These are phyloP conservation scores for Aspergillus neotritici DNA, from an alignment of 2,329 filamentous ascomycete species.

Conservation along the genomic window DNA sequence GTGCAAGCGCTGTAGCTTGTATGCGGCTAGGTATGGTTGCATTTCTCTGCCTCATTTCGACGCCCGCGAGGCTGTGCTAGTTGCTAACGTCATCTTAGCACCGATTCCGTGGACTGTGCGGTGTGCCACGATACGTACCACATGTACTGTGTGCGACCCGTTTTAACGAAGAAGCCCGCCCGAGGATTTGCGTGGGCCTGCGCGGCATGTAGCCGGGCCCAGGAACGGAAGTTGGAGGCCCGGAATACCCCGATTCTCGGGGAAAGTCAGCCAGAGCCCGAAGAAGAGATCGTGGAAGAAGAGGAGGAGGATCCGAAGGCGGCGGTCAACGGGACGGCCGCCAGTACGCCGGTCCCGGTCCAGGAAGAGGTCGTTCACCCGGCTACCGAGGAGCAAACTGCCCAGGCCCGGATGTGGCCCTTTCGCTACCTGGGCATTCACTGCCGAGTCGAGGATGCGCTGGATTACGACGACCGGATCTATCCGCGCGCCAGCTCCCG, in stretches of 20 bases:
- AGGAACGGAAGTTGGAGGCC: slow-evolving; percentile 86
- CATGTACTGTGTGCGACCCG: slow-evolving; percentile 94
- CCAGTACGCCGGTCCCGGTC: slow-evolving; percentile 58
- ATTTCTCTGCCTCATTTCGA: background rate
- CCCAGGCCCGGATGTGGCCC: slow-evolving; percentile 90
- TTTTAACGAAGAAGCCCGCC: slow-evolving; percentile 89
- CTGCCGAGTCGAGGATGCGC: slow-evolving; percentile 86
- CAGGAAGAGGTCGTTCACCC: slow-evolving; percentile 52
- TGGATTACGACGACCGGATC: slow-evolving; percentile 96
- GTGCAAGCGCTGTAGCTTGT: slow-evolving; percentile 86
- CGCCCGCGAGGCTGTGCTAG: slow-evolving; percentile 1
- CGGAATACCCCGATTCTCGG: slow-evolving; percentile 73
- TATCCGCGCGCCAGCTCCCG: slow-evolving; percentile 93
- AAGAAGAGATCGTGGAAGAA: slow-evolving; percentile 66
- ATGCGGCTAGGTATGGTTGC: slow-evolving; percentile 73
- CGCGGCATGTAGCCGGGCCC: slow-evolving; percentile 89
- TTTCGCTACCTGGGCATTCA: slow-evolving; percentile 95
- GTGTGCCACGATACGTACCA: slow-evolving; percentile 94
- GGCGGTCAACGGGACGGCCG: slow-evolving; percentile 52
- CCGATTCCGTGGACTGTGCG: slow-evolving; percentile 94
- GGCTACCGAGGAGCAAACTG: slow-evolving; percentile 77
- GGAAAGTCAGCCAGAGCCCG: slow-evolving; percentile 47
- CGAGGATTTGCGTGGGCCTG: slow-evolving; percentile 98
- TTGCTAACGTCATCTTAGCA: slow-evolving; percentile 47
- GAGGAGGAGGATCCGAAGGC: slow-evolving; percentile 62